phyloP scores from a whole-genome alignment of 2,329 filamentous ascomycete genomes.

The Cryphonectria nitschkei region DNA sequence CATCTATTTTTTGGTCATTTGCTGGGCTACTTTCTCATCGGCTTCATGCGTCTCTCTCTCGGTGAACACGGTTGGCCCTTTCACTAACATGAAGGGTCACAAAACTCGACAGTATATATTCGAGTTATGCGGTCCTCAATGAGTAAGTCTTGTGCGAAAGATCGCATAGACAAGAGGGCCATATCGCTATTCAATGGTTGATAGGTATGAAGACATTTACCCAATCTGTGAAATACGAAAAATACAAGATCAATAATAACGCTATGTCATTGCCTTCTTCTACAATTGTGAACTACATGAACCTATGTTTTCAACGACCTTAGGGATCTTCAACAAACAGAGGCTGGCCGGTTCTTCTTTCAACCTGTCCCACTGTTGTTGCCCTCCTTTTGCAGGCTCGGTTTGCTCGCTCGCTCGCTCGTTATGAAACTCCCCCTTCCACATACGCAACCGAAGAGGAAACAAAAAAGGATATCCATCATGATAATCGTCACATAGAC shows the following conservation, averaged over 20 bases:
- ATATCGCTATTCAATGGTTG: no score
- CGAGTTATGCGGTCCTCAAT: background rate
- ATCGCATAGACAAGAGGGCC: background rate
- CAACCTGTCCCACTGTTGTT: background rate
- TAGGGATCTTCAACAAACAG: background rate
- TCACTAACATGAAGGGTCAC: no score
- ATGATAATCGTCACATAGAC: slow-evolving; percentile 6
- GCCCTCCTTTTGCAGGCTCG: background rate
- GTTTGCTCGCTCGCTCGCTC: background rate
- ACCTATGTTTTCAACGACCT: slow-evolving; percentile 5
- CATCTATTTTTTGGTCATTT: background rate
- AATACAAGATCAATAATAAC: background rate
- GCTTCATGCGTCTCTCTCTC: no score
- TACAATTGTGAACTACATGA: slow-evolving; percentile 2
- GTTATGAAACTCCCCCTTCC: slow-evolving; percentile 1
- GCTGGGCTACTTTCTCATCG: no score
- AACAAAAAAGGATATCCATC: background rate
- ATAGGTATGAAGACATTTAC: no score
- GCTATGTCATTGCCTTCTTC: background rate
- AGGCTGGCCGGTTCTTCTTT: background rate
- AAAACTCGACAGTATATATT: background rate
- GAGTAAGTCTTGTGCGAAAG: background rate
- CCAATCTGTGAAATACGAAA: background rate
- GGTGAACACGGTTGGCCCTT: no score
- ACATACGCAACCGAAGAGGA: background rate